Conservation (phyloP, 805 yeast genomes). For the Lipomyces sp. region DNA sequence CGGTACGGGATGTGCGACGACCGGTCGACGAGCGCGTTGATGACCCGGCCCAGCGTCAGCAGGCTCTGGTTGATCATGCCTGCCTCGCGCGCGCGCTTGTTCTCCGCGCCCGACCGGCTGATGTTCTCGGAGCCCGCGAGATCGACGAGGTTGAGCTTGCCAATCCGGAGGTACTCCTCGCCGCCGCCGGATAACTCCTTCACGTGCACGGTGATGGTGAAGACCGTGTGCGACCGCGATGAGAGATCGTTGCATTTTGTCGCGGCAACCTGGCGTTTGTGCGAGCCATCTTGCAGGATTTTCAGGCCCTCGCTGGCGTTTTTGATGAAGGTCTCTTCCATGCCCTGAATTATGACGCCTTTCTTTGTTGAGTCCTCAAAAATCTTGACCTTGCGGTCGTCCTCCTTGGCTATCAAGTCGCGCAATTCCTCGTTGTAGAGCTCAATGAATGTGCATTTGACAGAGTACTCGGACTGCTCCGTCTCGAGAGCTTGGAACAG, state of each 20-base stretch:
- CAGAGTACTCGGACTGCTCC: constrained; percentile 54
- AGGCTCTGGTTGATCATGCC: constrained; percentile 89
- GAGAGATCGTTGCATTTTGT: constrained; percentile 75
- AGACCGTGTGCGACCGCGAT: constrained; percentile 76
- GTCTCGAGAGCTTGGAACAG: constrained; percentile 51
- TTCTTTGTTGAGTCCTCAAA: constrained; percentile 49
- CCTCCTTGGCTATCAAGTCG: constrained; percentile 56
- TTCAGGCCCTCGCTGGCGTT: constrained; percentile 52
- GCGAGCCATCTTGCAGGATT: constrained; percentile 54
- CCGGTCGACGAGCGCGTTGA: constrained; percentile 64
- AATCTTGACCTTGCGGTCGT: constrained; percentile 51
- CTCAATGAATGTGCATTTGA: constrained; percentile 78
- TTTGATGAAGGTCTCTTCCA: constrained; percentile 52
- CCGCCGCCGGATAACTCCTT: constrained; percentile 50
- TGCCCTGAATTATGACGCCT: constrained; percentile 53
- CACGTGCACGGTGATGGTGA: constrained; percentile 62
- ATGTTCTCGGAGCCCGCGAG: constrained; percentile 95
- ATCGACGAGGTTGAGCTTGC: constrained; percentile 83
- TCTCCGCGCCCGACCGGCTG: constrained; percentile 78
- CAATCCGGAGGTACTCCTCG: constrained; percentile 51
- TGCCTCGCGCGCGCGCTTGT: constrained; percentile 86
- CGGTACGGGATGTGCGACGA: constrained; percentile 77
- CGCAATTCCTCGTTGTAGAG: constrained; percentile 81
- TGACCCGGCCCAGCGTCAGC: constrained; percentile 83
- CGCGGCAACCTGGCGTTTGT: constrained; percentile 67